A percentile compares a stretch with the other conserved stretches of the same genome.
These are phyloP conservation scores for Oryza meyeriana DNA, from an alignment of 176 grass and related monocot genomes.

Conservation along the genomic window DNA sequence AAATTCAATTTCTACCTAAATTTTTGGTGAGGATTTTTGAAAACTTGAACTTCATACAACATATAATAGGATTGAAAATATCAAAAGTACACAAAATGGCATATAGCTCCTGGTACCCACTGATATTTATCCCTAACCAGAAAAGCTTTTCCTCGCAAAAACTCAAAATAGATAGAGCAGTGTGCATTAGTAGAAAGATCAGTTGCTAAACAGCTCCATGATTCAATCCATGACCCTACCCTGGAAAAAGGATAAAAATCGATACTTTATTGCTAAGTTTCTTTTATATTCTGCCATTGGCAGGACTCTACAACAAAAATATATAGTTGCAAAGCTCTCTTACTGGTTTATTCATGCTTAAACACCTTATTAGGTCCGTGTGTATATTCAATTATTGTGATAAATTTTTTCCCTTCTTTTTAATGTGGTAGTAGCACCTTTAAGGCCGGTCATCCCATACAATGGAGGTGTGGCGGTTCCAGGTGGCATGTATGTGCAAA, in stretches of 20 bases:
- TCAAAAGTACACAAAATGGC: neutral
- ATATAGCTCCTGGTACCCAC: neutral
- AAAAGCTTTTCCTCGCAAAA: neutral
- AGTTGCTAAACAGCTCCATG: neutral
- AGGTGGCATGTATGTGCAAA: slow-evolving; percentile 61
- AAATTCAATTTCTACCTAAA: neutral
- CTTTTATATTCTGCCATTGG: neutral
- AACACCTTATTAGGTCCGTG: neutral
- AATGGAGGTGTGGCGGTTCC: slow-evolving; percentile 59
- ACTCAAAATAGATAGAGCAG: neutral
- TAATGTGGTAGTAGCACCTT: slow-evolving; percentile 50
- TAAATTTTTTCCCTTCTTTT: slow-evolving; percentile 35
- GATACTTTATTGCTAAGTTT: neutral
- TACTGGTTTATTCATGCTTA: slow-evolving; percentile 18
- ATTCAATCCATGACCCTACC: neutral
- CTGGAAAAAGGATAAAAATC: neutral
- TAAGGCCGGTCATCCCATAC: slow-evolving; percentile 61
- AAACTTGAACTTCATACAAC: neutral
- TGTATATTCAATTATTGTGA: slow-evolving; percentile 34
- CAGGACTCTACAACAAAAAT: neutral
- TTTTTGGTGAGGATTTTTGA: neutral
- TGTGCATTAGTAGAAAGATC: neutral
- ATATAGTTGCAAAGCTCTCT: neutral
- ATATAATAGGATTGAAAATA: neutral
- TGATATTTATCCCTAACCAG: neutral